Conservation (phyloP, 345 rosid species). For the Gossypium australe region DNA sequence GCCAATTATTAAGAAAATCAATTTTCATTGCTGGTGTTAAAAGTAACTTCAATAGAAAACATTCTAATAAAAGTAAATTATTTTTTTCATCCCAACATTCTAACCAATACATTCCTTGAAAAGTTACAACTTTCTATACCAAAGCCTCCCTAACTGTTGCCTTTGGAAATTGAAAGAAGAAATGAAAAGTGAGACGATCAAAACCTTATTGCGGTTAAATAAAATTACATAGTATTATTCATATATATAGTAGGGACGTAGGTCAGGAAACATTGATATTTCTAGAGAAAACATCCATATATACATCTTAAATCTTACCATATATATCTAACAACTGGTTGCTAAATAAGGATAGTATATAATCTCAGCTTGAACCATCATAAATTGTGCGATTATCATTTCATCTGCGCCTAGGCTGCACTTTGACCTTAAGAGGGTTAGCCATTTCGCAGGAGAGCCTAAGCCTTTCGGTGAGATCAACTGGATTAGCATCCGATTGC, state of each 20-base stretch:
- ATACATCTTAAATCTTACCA: not conserved
- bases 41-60: no score
- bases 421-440: constrained; percentile 45
- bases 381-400: not conserved
- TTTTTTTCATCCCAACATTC: no score
- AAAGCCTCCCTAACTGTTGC: no score
- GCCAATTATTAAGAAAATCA: no score
- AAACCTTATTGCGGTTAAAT: no score
- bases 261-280: not conserved
- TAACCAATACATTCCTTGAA: no score
- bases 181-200: no score
- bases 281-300: not conserved
- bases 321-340: not conserved
- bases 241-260: no score
- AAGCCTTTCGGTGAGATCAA: constrained; percentile 64
- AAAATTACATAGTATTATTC: not conserved
- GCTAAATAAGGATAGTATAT: not conserved
- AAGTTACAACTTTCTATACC: no score
- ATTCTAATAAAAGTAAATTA: no score
- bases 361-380: not conserved
- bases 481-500: constrained; percentile 26
- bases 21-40: no score
- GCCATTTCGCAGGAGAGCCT: constrained; percentile 82
- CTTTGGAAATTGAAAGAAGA: no score
- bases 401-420: constrained; percentile 29